A percentile compares a stretch with the other conserved stretches of the same genome.
Evolutionary conservation across 73 alveolate species (phyloP).

Genomic region (Paramecium biaurelia): DNA sequence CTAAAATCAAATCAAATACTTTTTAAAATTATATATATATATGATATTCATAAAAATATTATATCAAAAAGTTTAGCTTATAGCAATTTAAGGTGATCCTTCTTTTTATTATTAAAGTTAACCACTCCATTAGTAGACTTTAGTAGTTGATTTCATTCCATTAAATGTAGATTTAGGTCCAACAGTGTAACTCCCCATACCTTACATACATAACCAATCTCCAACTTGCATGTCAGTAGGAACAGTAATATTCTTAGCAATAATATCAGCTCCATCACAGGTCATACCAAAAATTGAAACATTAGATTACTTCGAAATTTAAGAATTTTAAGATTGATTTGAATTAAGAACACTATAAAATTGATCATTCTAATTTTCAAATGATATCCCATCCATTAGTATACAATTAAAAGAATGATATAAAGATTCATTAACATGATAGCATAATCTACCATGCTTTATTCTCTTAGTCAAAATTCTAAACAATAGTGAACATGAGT

Average conservation of each 20-base stretch:
- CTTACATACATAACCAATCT: conserved; percentile 61
- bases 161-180: conserved; percentile 57
- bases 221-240: conserved; percentile 47
- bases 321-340: not conserved
- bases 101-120: not conserved
- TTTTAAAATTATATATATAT: too few species aligned
- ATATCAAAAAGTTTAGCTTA: not conserved
- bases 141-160: conserved; percentile 49
- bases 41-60: not conserved
- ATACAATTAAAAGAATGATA: conserved; percentile 60
- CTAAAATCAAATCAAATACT: not conserved
- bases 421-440: conserved; percentile 58
- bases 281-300: conserved; percentile 60
- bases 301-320: not conserved
- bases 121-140: not conserved
- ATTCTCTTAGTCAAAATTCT: conserved; percentile 57
- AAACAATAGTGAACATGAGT: conserved; percentile 31
- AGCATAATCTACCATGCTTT: conserved; percentile 42
- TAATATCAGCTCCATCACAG: conserved; percentile 61
- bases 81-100: not conserved
- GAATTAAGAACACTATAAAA: conserved; percentile 56
- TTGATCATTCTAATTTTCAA: conserved; percentile 46
- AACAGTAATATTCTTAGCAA: conserved; percentile 30
- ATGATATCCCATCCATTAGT: conserved; percentile 61
- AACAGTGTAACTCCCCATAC: conserved; percentile 56